Evolutionary conservation across 352 stramenopile genomes (phyloP).

Genomic region (Pythium graminicola): DNA sequence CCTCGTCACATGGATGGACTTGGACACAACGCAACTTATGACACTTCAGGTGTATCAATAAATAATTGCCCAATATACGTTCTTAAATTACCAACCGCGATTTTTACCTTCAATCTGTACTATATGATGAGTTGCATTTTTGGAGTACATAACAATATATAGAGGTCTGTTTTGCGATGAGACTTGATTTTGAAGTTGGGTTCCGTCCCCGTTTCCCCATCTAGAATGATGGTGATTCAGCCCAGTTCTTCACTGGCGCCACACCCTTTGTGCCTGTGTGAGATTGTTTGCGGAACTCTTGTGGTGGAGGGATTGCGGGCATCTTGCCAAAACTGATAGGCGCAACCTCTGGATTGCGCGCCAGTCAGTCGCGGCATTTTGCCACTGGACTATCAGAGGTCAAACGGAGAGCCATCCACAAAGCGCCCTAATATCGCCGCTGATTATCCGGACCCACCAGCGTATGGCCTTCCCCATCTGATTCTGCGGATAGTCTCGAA

Average conservation of each 20-base stretch:
- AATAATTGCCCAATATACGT: background rate
- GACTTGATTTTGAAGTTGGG: slow-evolving; percentile 16
- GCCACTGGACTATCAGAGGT: background rate
- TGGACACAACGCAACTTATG: slow-evolving; percentile 1
- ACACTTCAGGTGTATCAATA: background rate
- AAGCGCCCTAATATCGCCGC: too few relatives aligned
- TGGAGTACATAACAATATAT: too few relatives aligned
- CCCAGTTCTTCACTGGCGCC: slow-evolving; percentile 16
- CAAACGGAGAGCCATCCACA: too few relatives aligned
- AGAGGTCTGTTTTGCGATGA: background rate
- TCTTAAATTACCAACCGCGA: background rate
- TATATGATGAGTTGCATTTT: too few relatives aligned
- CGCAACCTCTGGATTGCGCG: background rate
- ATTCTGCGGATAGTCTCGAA: background rate
- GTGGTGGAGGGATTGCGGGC: slow-evolving; percentile 8
- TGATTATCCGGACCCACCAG: background rate
- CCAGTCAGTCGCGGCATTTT: background rate
- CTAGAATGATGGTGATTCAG: slow-evolving; percentile 14
- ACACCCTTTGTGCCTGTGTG: background rate
- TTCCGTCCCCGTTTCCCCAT: background rate
- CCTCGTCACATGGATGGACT: slow-evolving; percentile 12
- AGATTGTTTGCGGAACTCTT: slow-evolving; percentile 1
- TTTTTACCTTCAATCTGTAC: too few relatives aligned
- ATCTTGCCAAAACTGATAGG: too few relatives aligned
- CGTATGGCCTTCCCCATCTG: background rate